Conservation (phyloP, 371 early-diverging fungal species). For the Mycotypha africana region DNA sequence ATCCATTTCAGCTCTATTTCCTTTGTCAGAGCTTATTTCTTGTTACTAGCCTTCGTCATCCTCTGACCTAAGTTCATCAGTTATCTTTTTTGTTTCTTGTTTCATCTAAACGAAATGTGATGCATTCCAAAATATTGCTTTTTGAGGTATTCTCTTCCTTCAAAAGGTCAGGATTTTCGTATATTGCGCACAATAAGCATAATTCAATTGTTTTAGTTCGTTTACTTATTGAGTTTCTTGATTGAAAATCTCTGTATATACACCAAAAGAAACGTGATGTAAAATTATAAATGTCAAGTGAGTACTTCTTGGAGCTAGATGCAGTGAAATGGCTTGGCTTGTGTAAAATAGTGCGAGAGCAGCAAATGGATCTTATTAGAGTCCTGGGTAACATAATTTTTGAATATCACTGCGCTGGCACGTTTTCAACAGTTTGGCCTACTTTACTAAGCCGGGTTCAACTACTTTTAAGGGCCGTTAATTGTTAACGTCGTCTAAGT, state of each 20-base stretch:
- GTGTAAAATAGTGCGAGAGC: conserved; percentile 2
- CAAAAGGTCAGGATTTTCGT: conserved; percentile 4
- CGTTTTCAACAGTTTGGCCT: too few species aligned
- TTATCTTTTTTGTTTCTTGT: conserved; percentile 5
- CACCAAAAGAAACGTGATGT: conserved; percentile 4
- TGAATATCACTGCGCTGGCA: too few species aligned
- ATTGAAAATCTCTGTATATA: conserved; percentile 3
- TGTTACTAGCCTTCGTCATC: too few species aligned
- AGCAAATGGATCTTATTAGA: conserved; percentile 6
- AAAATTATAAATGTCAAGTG: conserved; percentile 1
- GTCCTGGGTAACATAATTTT: conserved; percentile 5
- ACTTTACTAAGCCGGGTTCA: too few species aligned
- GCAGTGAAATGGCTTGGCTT: conserved; percentile 2
- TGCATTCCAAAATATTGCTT: conserved; percentile 1
- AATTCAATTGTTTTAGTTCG: conserved; percentile 5
- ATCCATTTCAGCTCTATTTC: conserved; percentile 8
- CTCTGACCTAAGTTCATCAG: conserved; percentile 4
- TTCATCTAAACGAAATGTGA: conserved; percentile 3
- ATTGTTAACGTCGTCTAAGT: too few species aligned
- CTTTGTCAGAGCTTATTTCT: too few species aligned
- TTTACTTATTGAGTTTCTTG: not conserved
- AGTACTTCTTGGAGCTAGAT: conserved; percentile 8
- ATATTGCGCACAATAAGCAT: conserved; percentile 2
- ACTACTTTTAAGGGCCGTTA: too few species aligned
- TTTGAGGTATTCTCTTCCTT: conserved; percentile 6